Evolutionary conservation across 164 flowering plant species (phyloP), one percentile per base, ranked within the genome.

Genomic region (Vitis cinerea): DNA sequence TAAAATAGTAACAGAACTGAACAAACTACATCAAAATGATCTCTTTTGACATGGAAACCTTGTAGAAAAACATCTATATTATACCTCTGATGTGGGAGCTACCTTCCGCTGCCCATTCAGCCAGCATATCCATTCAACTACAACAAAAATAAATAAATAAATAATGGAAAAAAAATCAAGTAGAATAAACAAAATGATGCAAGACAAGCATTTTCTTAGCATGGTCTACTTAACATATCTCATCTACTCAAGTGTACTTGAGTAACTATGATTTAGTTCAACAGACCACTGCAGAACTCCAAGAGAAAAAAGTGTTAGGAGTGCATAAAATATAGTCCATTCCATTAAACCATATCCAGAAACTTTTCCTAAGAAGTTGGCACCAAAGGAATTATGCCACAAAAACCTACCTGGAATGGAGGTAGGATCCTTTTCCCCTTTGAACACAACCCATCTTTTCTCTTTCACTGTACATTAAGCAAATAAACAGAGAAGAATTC

Each of bases 51-150:
- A 16, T 54, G 68, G 64, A 50, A 12, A 59, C n/a, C 19, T 16
- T 37, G 61, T 64, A n/a, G 10, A 11, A 17, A 47, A 44, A 50
- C 17, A 31, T 5, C 55, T 60, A 47, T 31, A 54, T 30, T 4
- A 64, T 83, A 93, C 98, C 94, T 95, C 91, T 50, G 87, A 85
- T 13, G 95, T 91, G 61, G 98, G 99, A 75, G 97, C 89, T 63
- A 52, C 88, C 82, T 88, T 96, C 12, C 94, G 85, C 82, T 93
- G 98, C 67, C 98, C 99, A 80, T 90, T 93, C 71, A 96, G 82
- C 99, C 99, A 96, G 75, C 95, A 90, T 77, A 91, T 93, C 99
- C 97, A 96, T 77, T 93, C 99, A 83, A 93, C 99, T 93, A 78
- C 72, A 81, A 54, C 15, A 57, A 64, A 57, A 13, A 11, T 23